Evolutionary conservation across 2,329 filamentous ascomycete species (phyloP).

Genomic region (Bipolaris sorokiniana): DNA sequence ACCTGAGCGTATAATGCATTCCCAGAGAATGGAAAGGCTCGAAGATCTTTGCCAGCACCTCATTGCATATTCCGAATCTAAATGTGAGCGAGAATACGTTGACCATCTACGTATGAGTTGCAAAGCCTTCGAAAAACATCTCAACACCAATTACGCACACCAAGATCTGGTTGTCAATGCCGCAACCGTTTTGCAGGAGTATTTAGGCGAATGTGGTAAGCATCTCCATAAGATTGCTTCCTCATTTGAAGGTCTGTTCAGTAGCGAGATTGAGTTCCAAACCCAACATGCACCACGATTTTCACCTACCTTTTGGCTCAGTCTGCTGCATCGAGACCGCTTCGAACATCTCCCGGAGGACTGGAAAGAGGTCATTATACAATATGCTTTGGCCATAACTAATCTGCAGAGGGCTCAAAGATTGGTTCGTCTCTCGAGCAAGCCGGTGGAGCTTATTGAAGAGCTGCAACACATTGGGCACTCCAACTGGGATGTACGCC

Average conservation of each 20-base stretch:
- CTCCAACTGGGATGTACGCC: slow-evolving; percentile 59
- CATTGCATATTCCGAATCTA: slow-evolving; percentile 13
- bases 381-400: slow-evolving; percentile 37
- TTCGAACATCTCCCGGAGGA: slow-evolving; percentile 21
- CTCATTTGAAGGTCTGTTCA: slow-evolving; percentile 5
- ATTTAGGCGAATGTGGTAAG: slow-evolving; percentile 21
- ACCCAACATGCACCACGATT: slow-evolving; percentile 25
- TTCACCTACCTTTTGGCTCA: slow-evolving; percentile 34
- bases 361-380: slow-evolving; percentile 34
- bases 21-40: slow-evolving; percentile 10
- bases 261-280: slow-evolving; percentile 5
- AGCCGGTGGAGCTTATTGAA: slow-evolving; percentile 31
- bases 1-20: neutral
- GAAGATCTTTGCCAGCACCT: slow-evolving; percentile 21
- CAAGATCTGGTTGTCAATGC: neutral
- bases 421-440: slow-evolving; percentile 18
- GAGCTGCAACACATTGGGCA: slow-evolving; percentile 61
- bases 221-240: slow-evolving; percentile 16
- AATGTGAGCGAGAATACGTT: slow-evolving; percentile 32
- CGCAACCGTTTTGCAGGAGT: slow-evolving; percentile 6
- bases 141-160: neutral
- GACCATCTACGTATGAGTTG: slow-evolving; percentile 25
- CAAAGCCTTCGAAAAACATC: slow-evolving; percentile 16
- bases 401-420: slow-evolving; percentile 40
- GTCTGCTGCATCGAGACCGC: slow-evolving; percentile 27